A percentile compares a stretch with the other conserved stretches of the same genome.
These are phyloP conservation scores for Globisporangium nagaii DNA, from an alignment of 352 stramenopile species.

Conservation along the genomic window DNA sequence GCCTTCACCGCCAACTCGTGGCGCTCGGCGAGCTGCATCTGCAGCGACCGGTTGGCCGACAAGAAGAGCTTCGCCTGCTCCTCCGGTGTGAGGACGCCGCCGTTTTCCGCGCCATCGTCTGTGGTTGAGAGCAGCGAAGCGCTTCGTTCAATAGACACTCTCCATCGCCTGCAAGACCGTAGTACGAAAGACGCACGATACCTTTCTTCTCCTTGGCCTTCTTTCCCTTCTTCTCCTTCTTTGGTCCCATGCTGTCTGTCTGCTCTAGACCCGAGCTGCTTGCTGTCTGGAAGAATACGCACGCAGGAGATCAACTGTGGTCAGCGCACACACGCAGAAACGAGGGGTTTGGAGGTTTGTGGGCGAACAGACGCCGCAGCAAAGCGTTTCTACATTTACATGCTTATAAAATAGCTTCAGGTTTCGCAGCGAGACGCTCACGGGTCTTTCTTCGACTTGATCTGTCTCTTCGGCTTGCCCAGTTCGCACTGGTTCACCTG, in stretches of 20 bases:
- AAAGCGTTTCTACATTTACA: constrained; percentile 9
- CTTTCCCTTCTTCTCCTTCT: constrained; percentile 76
- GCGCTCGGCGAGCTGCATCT: constrained; percentile 87
- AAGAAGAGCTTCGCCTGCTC: constrained; percentile 84
- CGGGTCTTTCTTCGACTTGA: constrained; percentile 69
- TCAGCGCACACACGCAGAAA: not conserved
- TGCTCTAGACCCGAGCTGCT: not conserved
- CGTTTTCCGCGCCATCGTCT: constrained; percentile 75
- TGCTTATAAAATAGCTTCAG: constrained; percentile 27
- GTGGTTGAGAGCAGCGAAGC: not conserved
- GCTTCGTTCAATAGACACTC: not conserved
- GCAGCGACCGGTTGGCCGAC: constrained; percentile 77
- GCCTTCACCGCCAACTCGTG: constrained; percentile 84
- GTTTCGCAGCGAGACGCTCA: not conserved
- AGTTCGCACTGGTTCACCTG: constrained; percentile 97
- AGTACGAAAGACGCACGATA: constrained; percentile 3
- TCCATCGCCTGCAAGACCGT: not conserved
- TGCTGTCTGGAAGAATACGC: not conserved
- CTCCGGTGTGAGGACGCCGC: constrained; percentile 64
- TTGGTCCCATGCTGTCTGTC: constrained; percentile 48
- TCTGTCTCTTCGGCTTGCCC: constrained; percentile 91
- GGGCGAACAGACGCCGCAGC: constrained; percentile 1
- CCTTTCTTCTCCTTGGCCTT: constrained; percentile 77
- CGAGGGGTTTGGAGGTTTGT: too few relatives aligned
- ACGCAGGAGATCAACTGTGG: not conserved